A percentile compares a stretch with the other conserved stretches of the same genome.
Conservation (phyloP, 306 rosid species). For the Vicia sativa region DNA sequence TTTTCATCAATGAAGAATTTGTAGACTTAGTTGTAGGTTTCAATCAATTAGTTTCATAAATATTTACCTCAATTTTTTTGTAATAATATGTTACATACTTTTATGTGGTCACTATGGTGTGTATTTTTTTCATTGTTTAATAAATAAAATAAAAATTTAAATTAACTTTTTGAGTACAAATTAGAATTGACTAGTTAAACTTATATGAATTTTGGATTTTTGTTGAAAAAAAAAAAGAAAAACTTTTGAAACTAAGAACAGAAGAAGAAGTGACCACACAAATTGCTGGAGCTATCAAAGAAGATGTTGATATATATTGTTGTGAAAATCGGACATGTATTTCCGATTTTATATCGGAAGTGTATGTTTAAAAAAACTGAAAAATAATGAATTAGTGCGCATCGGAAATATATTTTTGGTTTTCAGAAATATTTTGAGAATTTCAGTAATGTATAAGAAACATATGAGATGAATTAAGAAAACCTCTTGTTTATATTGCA, state of each 20-base stretch:
- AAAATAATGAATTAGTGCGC: too few relatives aligned
- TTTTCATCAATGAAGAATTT: slow-evolving; percentile 88
- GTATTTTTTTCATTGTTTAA: too few relatives aligned
- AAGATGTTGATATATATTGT: slow-evolving; percentile 83
- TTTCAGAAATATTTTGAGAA: too few relatives aligned
- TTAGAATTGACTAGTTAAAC: not conserved
- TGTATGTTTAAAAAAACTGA: too few relatives aligned
- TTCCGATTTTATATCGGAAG: too few relatives aligned
- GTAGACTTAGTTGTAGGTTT: slow-evolving; percentile 83
- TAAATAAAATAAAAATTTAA: too few relatives aligned
- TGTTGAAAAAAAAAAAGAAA: slow-evolving; percentile 54
- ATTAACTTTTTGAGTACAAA: not conserved
- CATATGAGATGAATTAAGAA: too few relatives aligned
- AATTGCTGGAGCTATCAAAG: slow-evolving; percentile 69
- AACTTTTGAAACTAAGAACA: slow-evolving; percentile 78
- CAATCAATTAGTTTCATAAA: not conserved
- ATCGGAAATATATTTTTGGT: too few relatives aligned
- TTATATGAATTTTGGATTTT: not conserved
- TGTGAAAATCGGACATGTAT: too few relatives aligned
- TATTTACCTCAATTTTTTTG: slow-evolving; percentile 8
- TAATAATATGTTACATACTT: not conserved
- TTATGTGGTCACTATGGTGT: too few relatives aligned
- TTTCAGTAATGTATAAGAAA: too few relatives aligned
- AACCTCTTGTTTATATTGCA: too few relatives aligned
- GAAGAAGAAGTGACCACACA: slow-evolving; percentile 65